Conservation (phyloP, 148 eudicot species). For the Polygonum maritimum region DNA sequence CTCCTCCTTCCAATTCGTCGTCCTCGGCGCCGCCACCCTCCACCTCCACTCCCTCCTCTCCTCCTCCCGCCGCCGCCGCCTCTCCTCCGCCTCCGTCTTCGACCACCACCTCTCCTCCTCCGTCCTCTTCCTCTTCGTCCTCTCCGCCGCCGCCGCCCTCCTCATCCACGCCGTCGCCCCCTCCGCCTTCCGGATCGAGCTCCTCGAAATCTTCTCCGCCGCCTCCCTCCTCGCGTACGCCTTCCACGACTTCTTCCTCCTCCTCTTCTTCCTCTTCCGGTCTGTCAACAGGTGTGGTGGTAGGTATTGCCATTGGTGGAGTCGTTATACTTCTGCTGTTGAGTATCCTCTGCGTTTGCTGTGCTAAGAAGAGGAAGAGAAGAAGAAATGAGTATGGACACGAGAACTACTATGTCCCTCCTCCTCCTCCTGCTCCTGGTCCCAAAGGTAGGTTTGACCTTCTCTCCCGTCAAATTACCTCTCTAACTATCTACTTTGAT, state of each 20-base stretch:
- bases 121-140: slow-evolving; percentile 15
- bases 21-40: slow-evolving; percentile 23
- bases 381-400: slow-evolving; percentile 30
- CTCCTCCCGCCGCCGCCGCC: slow-evolving; percentile 19
- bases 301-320: slow-evolving; percentile 70
- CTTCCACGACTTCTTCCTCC: slow-evolving; percentile 14
- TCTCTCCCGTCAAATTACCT: neutral
- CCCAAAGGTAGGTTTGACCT: slow-evolving; percentile 60
- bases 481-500: neutral
- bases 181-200: slow-evolving; percentile 20
- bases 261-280: slow-evolving; percentile 19
- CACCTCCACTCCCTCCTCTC: slow-evolving; percentile 30
- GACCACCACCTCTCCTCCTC: slow-evolving; percentile 8
- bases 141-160: slow-evolving; percentile 17
- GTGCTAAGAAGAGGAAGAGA: slow-evolving; percentile 47
- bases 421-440: slow-evolving; percentile 29
- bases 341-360: slow-evolving; percentile 47
- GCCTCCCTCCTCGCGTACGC: slow-evolving; percentile 24
- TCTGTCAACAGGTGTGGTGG: slow-evolving; percentile 52
- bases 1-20: slow-evolving; percentile 21
- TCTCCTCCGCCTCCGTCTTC: slow-evolving; percentile 15
- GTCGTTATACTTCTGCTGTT: slow-evolving; percentile 33
- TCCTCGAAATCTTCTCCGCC: slow-evolving; percentile 16
- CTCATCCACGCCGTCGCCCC: slow-evolving; percentile 19
- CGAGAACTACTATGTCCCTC: slow-evolving; percentile 36